Conservation (phyloP, 495 filamentous ascomycete genomes). For the Astrocystis sublimbata region DNA sequence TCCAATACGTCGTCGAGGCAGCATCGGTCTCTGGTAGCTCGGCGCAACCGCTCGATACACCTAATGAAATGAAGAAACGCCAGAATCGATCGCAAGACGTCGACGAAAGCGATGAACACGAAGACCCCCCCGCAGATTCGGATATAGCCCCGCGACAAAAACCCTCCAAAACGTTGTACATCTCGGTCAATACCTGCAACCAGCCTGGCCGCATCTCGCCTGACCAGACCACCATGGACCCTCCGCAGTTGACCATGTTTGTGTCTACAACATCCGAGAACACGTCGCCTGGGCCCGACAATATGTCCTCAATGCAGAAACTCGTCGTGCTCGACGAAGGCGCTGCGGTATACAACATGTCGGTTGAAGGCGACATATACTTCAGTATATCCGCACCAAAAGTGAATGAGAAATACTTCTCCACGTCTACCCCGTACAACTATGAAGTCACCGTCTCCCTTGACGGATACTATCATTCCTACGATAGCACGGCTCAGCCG, state of each 20-base stretch:
- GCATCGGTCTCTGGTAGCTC: slow-evolving; percentile 29
- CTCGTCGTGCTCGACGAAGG: slow-evolving; percentile 53
- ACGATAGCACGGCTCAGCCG: slow-evolving; percentile 41
- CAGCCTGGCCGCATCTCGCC: slow-evolving; percentile 60
- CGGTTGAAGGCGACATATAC: slow-evolving; percentile 63
- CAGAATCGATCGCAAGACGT: slow-evolving; percentile 22
- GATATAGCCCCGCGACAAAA: slow-evolving; percentile 30
- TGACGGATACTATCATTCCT: slow-evolving; percentile 68
- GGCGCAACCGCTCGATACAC: slow-evolving; percentile 12
- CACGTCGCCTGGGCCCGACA: slow-evolving; percentile 64
- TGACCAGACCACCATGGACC: slow-evolving; percentile 37
- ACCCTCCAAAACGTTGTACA: slow-evolving; percentile 58
- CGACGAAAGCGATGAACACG: slow-evolving; percentile 9
- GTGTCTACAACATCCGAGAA: slow-evolving; percentile 68
- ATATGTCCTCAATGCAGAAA: slow-evolving; percentile 46
- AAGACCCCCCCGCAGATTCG: slow-evolving; percentile 13
- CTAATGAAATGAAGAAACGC: slow-evolving; percentile 23
- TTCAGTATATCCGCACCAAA: slow-evolving; percentile 72
- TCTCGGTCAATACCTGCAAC: slow-evolving; percentile 78
- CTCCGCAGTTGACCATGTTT: slow-evolving; percentile 76
- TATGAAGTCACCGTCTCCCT: slow-evolving; percentile 84
- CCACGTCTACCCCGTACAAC: slow-evolving; percentile 58
- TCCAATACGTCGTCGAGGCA: slow-evolving; percentile 37
- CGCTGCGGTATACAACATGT: slow-evolving; percentile 58
- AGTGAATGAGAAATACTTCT: slow-evolving; percentile 50